Evolutionary conservation across 2,329 filamentous ascomycete genomes (phyloP), one percentile per base, ranked within the genome.

Genomic region (Parastagonospora avenae): DNA sequence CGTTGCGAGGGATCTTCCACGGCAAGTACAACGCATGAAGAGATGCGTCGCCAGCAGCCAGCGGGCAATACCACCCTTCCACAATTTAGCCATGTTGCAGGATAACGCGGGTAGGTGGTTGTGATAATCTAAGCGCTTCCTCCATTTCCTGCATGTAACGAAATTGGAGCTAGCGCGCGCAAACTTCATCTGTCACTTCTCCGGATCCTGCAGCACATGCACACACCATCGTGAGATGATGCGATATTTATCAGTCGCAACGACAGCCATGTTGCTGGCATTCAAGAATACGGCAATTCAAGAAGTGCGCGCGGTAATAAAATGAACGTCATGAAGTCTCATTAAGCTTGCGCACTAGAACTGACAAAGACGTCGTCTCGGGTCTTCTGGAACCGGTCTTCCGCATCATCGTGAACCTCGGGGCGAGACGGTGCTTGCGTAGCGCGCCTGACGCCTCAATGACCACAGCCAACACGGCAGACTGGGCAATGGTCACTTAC

Each of bases 261-360:
- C 19, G 3, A 5, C 19, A 24, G 19, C 19, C 19, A 3, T 24
- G 19, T 24, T 24, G 3, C 19, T 24, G 19, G 3, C 5, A 3
- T 24, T 24, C 5, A 5, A 24, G 19, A 24, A 24, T 3, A 3
- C 5, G 19, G 19, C 19, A 24, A 3, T 24, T 24, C 19, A 3
- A 5, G 19, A 24, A 24, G 19, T 24, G 3, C 19, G 19, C 19
- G 19, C 19, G 19, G 5, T 5, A 24, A 24, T 24, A 24, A 3
- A 24, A 24, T 5, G 19, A 24, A 24, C 46, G 51, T 59, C 56
- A 59, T 54, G 43, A 36, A 50, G 45, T 48, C 19, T 33, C 29
- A 42, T 42, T 44, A 51, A 40, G 37, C 38, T 39, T 50, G 46
- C 32, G 37, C 43, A 38, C 48, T 49, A 55, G 33, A 38, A 29